Evolutionary conservation across 2,329 filamentous ascomycete species (phyloP).

Genomic region (Fusarium buharicum): DNA sequence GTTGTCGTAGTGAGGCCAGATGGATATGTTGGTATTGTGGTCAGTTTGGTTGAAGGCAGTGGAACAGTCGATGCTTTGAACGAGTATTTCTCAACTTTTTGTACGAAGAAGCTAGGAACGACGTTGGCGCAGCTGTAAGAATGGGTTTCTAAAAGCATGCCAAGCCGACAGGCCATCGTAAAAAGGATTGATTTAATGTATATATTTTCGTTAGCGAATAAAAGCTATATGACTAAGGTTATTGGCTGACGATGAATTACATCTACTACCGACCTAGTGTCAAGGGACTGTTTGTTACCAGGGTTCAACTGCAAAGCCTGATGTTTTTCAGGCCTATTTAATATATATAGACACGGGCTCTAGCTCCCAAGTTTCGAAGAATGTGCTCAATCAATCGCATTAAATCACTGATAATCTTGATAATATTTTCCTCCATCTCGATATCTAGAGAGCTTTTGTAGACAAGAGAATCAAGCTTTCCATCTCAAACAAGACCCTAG

Average conservation of each 20-base stretch:
- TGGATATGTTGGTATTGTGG: constrained; percentile 84
- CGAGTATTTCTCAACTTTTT: constrained; percentile 81
- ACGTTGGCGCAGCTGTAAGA: constrained; percentile 44
- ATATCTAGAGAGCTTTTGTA: neutral
- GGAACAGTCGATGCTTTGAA: constrained; percentile 86
- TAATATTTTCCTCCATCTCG: neutral
- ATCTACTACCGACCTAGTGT: too few relatives aligned
- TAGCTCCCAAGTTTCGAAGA: too few relatives aligned
- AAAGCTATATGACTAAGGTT: neutral
- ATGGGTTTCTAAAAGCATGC: neutral
- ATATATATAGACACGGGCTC: too few relatives aligned
- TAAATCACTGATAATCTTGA: neutral
- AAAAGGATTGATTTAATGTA: neutral
- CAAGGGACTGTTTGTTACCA: neutral
- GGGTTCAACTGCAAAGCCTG: neutral
- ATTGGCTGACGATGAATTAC: neutral
- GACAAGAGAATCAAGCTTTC: neutral
- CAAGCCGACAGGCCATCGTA: neutral
- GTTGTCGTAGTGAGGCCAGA: constrained; percentile 88
- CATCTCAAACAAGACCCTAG: neutral
- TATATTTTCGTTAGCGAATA: constrained; percentile 9
- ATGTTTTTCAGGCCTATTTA: neutral
- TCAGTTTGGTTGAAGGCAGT: constrained; percentile 76
- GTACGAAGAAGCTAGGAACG: constrained; percentile 66
- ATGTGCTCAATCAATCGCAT: too few relatives aligned